Base-by-base conservation (phyloP, 2,329 filamentous ascomycete species). In the Penicillium verrucosum region DNA sequence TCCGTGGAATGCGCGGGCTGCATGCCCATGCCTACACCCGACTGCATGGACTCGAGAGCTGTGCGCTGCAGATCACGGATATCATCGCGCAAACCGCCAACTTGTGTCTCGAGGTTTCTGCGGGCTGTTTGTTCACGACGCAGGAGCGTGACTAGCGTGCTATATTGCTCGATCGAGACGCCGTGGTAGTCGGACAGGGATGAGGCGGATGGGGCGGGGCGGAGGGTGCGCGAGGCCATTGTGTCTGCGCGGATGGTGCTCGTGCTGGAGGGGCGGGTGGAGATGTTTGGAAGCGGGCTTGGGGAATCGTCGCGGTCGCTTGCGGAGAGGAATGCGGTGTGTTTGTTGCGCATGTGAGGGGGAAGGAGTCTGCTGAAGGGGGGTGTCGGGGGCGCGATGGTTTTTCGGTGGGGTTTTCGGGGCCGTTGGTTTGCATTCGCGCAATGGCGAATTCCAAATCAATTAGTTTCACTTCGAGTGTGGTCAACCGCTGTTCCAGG, bases 391-490 rank as follows among this genome's bases (percentile, higher is more conserved):
- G 62, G 14, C 56, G 60, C 4, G 54, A 56, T 27, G 50, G 49
- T 18, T 64, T 60, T 32, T 55, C 60, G 41, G 47, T 58, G 25
- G 46, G 44, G 6, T 61, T 59, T 23, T 65, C 65, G 37, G 65
- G 56, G 12, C 68, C 61, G 30, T 62, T 69, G 45, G 69, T 73
- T 61, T 80, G 78, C 57, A 81, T 71, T 51, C 78, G 76, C 1
- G 77, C 76, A 57, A 81, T 77, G 5, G 78, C 78, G 54, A 78
- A 78, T 60, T 81, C 78, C 5, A 81, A 69, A 46, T 80, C 78
- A 60, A 80, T 79, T 48, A 80, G 65, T 58, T 81, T 81, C 23
- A 81, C 78, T 58, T 81, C 78, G 7, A 81, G 65, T 0, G 78
- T 80, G 34, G 76, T 76, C n/a, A 81, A 60, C 45, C 78, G 72